A percentile compares a stretch with the other conserved stretches of the same genome.
These are phyloP conservation scores for Penicillium capsulatum DNA, from an alignment of 2,329 filamentous ascomycete genomes.

Conservation along the genomic window DNA sequence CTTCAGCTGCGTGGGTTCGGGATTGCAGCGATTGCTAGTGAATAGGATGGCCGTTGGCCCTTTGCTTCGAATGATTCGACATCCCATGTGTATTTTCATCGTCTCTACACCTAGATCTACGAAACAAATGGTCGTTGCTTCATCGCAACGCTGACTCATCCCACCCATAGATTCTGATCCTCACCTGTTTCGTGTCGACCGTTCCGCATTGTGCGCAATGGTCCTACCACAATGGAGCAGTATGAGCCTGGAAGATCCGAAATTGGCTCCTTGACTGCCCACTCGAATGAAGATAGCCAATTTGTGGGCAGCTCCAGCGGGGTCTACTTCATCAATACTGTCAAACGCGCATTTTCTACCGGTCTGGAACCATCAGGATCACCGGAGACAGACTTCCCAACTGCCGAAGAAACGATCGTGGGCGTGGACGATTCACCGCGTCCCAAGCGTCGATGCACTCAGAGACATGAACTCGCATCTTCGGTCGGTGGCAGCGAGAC, in stretches of 20 bases:
- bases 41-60: slow-evolving; percentile 6
- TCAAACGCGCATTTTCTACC: slow-evolving; percentile 49
- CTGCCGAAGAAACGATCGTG: slow-evolving; percentile 29
- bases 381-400: slow-evolving; percentile 25
- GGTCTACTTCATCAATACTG: slow-evolving; percentile 53
- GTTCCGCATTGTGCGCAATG: too few species aligned
- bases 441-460: slow-evolving; percentile 14
- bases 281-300: slow-evolving; percentile 45
- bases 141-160: too few species aligned
- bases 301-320: slow-evolving; percentile 53
- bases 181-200: too few species aligned
- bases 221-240: too few species aligned
- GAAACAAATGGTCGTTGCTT: too few species aligned
- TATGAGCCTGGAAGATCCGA: slow-evolving; percentile 31
- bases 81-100: too few species aligned
- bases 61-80: too few species aligned
- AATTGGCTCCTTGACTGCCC: slow-evolving; percentile 42
- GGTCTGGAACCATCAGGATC: slow-evolving; percentile 24
- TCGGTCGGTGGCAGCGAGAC: slow-evolving; percentile 6
- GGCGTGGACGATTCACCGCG: slow-evolving; percentile 23
- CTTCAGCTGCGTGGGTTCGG: slow-evolving; percentile 3
- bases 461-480: slow-evolving; percentile 5
- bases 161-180: too few species aligned
- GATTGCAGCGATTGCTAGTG: slow-evolving; percentile 3
- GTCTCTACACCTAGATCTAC: too few species aligned